Evolutionary conservation across 345 rosid species (phyloP).

Genomic region (Sonneratia alba): DNA sequence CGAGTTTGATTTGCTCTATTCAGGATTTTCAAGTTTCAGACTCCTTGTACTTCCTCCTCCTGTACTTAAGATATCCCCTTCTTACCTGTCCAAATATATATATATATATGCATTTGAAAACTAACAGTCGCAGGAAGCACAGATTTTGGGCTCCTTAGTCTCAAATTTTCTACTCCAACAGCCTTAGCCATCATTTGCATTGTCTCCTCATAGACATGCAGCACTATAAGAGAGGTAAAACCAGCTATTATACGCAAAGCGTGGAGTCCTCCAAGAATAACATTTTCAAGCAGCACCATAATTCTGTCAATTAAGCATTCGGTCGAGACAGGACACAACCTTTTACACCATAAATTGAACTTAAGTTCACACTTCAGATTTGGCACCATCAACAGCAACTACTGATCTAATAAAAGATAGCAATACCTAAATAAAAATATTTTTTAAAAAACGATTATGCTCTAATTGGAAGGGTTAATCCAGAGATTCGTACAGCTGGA

Average conservation of each 20-base stretch:
- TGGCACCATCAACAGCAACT: background rate
- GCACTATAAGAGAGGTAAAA: background rate
- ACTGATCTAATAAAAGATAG: background rate
- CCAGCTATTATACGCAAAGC: background rate
- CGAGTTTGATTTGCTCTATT: too few relatives aligned
- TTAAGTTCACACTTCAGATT: background rate
- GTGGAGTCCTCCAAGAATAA: background rate
- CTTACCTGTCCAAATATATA: background rate
- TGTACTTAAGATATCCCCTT: too few relatives aligned
- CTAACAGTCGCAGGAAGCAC: background rate
- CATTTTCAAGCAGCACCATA: background rate
- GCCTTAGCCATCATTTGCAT: background rate
- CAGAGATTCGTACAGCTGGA: constrained; percentile 7
- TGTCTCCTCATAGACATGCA: too few relatives aligned
- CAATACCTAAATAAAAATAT: background rate
- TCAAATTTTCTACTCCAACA: background rate
- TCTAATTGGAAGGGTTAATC: background rate
- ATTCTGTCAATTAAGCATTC: background rate
- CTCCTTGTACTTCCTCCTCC: too few relatives aligned
- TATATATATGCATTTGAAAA: background rate
- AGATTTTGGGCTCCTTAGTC: background rate
- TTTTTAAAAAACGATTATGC: background rate
- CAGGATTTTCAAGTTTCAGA: too few relatives aligned
- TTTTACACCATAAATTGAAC: background rate
- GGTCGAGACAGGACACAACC: background rate